Percentiles rank a stretch among this genome's conserved stretches.
Conservation (phyloP, 2,329 filamentous ascomycete species). For the Aspergillus puulaauensis region DNA sequence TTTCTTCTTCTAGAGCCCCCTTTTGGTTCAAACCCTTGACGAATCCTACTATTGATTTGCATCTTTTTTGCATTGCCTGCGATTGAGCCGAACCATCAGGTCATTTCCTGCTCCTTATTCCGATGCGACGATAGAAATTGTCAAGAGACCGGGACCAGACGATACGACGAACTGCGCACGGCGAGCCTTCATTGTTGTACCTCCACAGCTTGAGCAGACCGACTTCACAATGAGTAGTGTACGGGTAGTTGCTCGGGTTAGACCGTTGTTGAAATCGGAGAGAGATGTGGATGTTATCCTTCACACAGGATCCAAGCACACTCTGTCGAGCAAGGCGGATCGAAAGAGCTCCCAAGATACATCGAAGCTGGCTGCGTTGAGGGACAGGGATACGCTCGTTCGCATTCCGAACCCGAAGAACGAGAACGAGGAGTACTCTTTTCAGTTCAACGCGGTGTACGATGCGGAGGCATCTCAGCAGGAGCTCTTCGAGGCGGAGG, state of each 20-base stretch:
- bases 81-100: no score
- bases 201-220: not conserved
- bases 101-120: not conserved
- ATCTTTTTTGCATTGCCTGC: not conserved
- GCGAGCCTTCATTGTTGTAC: not conserved
- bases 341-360: conserved; percentile 26
- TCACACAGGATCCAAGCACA: conserved; percentile 53
- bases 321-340: conserved; percentile 21
- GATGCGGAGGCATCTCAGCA: conserved; percentile 78
- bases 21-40: not conserved
- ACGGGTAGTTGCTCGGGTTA: conserved; percentile 84
- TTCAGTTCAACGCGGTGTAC: conserved; percentile 93
- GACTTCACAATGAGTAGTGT: conserved; percentile 52
- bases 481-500: conserved; percentile 83
- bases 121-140: conserved; percentile 1
- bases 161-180: not conserved
- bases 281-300: conserved; percentile 86
- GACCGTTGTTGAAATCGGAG: conserved; percentile 83
- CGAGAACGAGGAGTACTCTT: conserved; percentile 84
- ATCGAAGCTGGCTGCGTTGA: conserved; percentile 30
- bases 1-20: not conserved
- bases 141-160: not conserved
- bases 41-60: not conserved
- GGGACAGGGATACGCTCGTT: conserved; percentile 66
- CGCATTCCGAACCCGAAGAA: conserved; percentile 95